Percentiles rank a stretch among this genome's conserved stretches.
Conservation (phyloP, 2,329 filamentous ascomycete genomes). For the Chaetomium strumarium region DNA sequence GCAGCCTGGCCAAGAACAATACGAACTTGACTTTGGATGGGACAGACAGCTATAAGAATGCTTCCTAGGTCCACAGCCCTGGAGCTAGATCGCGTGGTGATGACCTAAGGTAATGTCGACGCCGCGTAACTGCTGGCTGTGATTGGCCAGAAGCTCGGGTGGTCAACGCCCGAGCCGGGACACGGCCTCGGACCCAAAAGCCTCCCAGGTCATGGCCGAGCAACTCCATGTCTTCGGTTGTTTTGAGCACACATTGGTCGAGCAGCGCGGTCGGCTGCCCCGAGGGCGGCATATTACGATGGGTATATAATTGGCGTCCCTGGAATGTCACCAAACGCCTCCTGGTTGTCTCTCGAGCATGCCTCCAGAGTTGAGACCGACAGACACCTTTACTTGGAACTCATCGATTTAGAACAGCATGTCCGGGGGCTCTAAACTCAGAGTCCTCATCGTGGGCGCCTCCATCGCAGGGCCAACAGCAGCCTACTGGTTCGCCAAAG, state of each 20-base stretch:
- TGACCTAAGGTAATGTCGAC: no score
- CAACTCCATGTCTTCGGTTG: background rate
- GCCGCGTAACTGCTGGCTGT: background rate
- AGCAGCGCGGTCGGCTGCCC: background rate
- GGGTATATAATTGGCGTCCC: background rate
- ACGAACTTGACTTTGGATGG: no score
- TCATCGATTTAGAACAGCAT: background rate
- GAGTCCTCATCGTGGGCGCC: constrained; percentile 2
- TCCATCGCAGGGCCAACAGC: constrained; percentile 1
- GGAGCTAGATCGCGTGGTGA: background rate
- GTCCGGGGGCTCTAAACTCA: background rate
- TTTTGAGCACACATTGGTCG: no score
- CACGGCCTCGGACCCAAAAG: background rate
- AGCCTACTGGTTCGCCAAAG: constrained; percentile 4
- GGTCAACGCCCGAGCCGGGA: background rate
- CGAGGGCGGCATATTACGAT: background rate
- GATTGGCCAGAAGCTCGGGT: constrained; percentile 4
- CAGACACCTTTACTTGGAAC: background rate
- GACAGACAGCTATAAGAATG: no score
- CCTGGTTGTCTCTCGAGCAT: background rate
- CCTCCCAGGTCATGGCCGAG: background rate
- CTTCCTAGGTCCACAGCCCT: background rate
- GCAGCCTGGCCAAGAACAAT: no score
- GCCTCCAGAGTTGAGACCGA: background rate
- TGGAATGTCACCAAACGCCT: background rate